Evolutionary conservation across 139 green algal species (phyloP), one percentile per base, ranked within the genome.

Genomic region (Coelastrella sp.): DNA sequence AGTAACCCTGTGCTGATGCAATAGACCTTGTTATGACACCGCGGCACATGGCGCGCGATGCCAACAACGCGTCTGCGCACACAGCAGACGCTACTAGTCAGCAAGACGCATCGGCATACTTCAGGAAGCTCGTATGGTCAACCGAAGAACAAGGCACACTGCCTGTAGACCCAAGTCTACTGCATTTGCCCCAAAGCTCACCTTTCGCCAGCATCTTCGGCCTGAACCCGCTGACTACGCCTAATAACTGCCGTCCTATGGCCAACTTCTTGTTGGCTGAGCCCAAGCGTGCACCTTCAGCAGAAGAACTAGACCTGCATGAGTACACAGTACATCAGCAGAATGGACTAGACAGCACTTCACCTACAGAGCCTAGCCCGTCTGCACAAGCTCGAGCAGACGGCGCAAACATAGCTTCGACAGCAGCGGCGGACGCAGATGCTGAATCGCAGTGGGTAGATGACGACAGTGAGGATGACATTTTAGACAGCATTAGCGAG

Each of bases 1-100:
- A 76, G 68, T 22, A 71, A 76, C 68, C 68, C 68, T 32, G 22
- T 22, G 68, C 68, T 76, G 68, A 76, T 76, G 68, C 68, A 76
- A 76, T 76, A 76, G 68, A 2, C 68, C 68, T 8, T 76, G 68
- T 76, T 23, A 76, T 76, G 68, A 76, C 68, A 76, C 68, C n/a
- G 17, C 68, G 17, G 17, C 16, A 22, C n/a, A 76, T 23, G 16
- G 8, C 68, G 68, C 68, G 68, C 61, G 61, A 10, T 76, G 2
- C 68, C 14, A 22, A 76, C 7, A 32, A 22, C 54, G 17, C 68
- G 68, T 8, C 16, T 76, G 68, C n/a, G 17, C 16, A 14, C 8
- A 32, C 14, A 14, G 17, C 3, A 32, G 22, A 17, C 68, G 22
- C 5, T 22, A 6, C 3, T 3, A 10, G 8, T 22, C 16, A 22